These are phyloP conservation scores for Blastobotrys chiropterorum DNA, from an alignment of 805 yeast species.

Conservation along the genomic window DNA sequence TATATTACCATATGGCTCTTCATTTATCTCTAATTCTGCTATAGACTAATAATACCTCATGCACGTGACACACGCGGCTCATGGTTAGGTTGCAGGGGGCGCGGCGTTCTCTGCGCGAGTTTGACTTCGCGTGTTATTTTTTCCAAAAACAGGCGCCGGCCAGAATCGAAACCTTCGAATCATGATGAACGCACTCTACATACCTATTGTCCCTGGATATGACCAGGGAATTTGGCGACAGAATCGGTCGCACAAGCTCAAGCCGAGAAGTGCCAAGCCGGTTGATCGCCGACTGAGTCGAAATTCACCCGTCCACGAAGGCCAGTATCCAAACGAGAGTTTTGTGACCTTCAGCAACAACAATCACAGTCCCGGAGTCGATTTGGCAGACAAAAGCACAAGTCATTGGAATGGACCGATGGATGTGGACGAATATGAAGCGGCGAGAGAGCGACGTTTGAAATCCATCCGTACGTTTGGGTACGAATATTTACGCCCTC, in stretches of 20 bases:
- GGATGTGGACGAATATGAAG: conserved; percentile 10
- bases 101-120: too few species aligned
- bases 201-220: background rate
- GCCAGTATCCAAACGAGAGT: background rate
- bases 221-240: background rate
- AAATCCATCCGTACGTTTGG: conserved; percentile 40
- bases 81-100: too few species aligned
- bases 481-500: conserved; percentile 44
- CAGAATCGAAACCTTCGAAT: background rate
- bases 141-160: too few species aligned
- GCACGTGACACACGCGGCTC: too few species aligned
- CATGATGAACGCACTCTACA: background rate
- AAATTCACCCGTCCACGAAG: background rate
- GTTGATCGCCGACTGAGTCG: background rate
- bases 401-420: background rate
- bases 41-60: too few species aligned
- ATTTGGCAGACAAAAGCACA: background rate
- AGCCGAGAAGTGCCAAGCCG: background rate
- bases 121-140: too few species aligned
- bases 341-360: background rate
- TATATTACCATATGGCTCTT: too few species aligned
- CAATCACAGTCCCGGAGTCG: background rate
- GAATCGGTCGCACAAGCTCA: background rate
- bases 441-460: conserved; percentile 14
- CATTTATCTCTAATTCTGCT: too few species aligned